Evolutionary conservation across 176 grass and related monocot species (phyloP), one percentile per base, ranked within the genome.

Genomic region (Panicum miliaceum): DNA sequence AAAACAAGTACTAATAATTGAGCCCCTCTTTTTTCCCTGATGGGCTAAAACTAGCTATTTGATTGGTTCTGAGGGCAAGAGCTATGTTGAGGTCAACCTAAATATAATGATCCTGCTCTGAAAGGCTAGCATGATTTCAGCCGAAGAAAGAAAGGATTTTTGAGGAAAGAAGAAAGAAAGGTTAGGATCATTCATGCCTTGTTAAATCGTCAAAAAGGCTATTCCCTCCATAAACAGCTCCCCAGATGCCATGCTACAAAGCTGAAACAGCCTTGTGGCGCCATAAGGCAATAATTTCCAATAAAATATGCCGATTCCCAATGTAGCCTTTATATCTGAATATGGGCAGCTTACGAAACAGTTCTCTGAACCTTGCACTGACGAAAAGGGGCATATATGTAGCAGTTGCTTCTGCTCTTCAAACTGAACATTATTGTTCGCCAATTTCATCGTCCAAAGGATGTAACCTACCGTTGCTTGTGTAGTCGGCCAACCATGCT

Each of bases 1-100:
- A 66, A 46, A 90, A 53, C 52, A 53, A 76, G 23, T 36, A 1
- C 9, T 64, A 27, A 77, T 85, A 77, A 89, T 89, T 81, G 77
- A 70, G 42, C 19, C 12, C 77, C 12, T 76, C 54, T 64, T 47
- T 46, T 10, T 4, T 5, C 26, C 13, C 26, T 18, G 14, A 57
- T 47, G 36, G 45, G 57, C 36, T 32, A 72, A 58, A 64, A 11
- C 36, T 85, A 90, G 54, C 73, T 71, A 64, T 82, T 57, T 66
- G 83, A 86, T 86, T 90, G 84, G 29, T 12, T 42, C 11, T 3
- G 6, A 20, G 52, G 52, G 26, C 32, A 65, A 68, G 78, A 48
- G 85, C 50, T 82, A 64, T 63, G 38, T 25, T 48, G 45, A 37
- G 53, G 84, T 86, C 73, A 79, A 86, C 85, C 64, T 27, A 42